Evolutionary conservation across 2,329 filamentous ascomycete species (phyloP), one percentile per base, ranked within the genome.

Genomic region (Dactylellina sp.): DNA sequence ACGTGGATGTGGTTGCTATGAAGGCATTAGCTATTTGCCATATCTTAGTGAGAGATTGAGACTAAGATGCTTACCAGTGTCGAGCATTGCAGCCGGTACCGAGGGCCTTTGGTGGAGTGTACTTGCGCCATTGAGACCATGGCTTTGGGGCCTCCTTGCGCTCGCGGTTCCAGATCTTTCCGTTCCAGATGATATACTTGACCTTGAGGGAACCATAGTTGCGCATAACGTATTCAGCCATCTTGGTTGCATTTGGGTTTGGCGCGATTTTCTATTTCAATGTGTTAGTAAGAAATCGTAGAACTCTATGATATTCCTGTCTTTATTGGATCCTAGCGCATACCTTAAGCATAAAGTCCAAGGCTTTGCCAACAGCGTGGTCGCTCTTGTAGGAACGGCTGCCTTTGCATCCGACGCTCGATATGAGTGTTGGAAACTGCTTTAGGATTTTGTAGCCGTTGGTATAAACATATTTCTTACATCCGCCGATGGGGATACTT

Each of bases 161-260:
- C 24, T 78, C 79, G 2, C 81, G 77, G 55, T 79, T 81, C 83
- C 83, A 85, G 76, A 85, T 85, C 71, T 80, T 81, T 79, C 85
- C 83, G 16, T 75, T 72, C 83, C 83, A 85, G 75, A 84, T 85
- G 52, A 85, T 81, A 71, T 85, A 85, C 78, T 83, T 84, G 76
- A 85, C 77, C 65, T 82, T 81, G 6, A 84, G 80, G 3, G 78
- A 37, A 24, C 47, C 76, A 12, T 81, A 80, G 74, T 85, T 83
- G 32, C 81, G 80, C 84, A 84, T 84, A 22, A 83, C 80, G 83
- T 83, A 85, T 76, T 85, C 83, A 1, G 83, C 84, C 35, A 85
- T 83, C 35, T 70, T 61, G 24, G 64, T 70, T 16, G 64, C 64
- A 70, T 61, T 70, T 55, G 55, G 64, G 14, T 70, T 70, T 35